Evolutionary conservation across 331 rosid genomes (phyloP), one percentile per base, ranked within the genome.

Genomic region (Prunus yedoensis): DNA sequence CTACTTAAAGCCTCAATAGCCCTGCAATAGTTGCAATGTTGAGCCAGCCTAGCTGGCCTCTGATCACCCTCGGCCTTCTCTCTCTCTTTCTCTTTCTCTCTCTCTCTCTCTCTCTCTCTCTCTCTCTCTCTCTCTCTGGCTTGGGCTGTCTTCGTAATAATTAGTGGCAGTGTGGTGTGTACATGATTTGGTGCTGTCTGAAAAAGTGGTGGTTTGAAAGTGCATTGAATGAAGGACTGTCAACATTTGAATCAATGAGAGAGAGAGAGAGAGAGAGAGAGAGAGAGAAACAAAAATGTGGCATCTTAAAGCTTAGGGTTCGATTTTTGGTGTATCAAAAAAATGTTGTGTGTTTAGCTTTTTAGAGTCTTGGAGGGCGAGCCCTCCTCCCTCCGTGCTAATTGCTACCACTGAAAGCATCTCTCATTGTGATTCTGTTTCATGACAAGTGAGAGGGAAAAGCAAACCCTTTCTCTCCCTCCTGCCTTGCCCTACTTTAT

Each of bases 161-260:
- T 87, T 83, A 83, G 85, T 78, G 47, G 72, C 84, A 83, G 86
- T 73, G 84, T 80, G 90, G 85, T 81, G 85, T 71, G 46, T 16
- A 18, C 21, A 7, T 63, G 88, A 89, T 83, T 85, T 83, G 87
- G 93, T 84, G 85, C 62, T 88, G 91, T 89, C 91, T 85, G 89
- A 88, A 76, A 91, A 91, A 91, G 97, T 85, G 90, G 63, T 80
- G 83, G 68, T 83, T 82, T 89, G 82, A 89, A 86, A 89, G 88
- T 81, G 85, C 80, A 86, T 87, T 84, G 79, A 89, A 91, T 86
- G 87, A 80, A 81, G 51, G 80, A 83, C 91, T 83, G 91, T 91
- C 92, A 81, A 76, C 78, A 68, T 79, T 84, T 84, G 86, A 87
- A 82, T 77, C 71, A 58, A 60, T 50, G 81, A 47, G 52, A 51